Evolutionary conservation across 1,284 basidiomycete genomes (phyloP).

Genomic region (Papiliotrema terrestris): DNA sequence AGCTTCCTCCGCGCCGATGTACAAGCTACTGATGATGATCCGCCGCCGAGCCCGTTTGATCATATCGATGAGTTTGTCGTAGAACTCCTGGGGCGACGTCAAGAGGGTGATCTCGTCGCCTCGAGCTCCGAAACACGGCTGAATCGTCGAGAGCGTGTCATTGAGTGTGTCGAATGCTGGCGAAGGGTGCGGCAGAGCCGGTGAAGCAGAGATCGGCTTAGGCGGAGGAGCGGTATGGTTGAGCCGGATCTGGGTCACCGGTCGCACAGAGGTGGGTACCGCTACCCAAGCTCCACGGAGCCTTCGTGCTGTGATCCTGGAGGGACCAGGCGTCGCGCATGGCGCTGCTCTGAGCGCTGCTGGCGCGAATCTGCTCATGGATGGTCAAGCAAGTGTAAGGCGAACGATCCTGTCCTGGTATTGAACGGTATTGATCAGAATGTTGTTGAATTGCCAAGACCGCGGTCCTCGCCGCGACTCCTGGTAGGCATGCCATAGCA

Average conservation of each 20-base stretch:
- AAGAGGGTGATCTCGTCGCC: slow-evolving; percentile 49
- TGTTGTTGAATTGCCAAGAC: too few relatives aligned
- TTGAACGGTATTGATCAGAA: too few relatives aligned
- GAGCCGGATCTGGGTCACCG: background rate
- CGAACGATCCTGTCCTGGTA: too few relatives aligned
- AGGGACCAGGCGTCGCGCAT: slow-evolving; percentile 1
- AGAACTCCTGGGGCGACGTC: slow-evolving; percentile 49
- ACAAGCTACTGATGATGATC: slow-evolving; percentile 82
- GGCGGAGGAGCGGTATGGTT: background rate
- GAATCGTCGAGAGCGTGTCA: slow-evolving; percentile 21
- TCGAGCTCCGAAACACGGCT: slow-evolving; percentile 50
- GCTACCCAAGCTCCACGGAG: background rate
- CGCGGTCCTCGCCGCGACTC: too few relatives aligned
- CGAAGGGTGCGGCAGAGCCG: slow-evolving; percentile 18
- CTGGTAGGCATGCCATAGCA: too few relatives aligned
- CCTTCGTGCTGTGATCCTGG: background rate
- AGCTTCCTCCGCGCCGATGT: slow-evolving; percentile 68
- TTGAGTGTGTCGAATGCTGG: slow-evolving; percentile 31
- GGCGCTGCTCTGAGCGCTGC: background rate
- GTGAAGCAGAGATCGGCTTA: background rate
- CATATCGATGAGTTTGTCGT: slow-evolving; percentile 55
- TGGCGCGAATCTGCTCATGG: background rate
- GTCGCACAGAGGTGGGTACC: background rate
- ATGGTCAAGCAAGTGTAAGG: background rate
- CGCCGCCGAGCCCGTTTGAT: slow-evolving; percentile 66